These are phyloP conservation scores for Fonsecaea pedrosoi DNA, from an alignment of 2,329 filamentous ascomycete genomes.

Conservation along the genomic window DNA sequence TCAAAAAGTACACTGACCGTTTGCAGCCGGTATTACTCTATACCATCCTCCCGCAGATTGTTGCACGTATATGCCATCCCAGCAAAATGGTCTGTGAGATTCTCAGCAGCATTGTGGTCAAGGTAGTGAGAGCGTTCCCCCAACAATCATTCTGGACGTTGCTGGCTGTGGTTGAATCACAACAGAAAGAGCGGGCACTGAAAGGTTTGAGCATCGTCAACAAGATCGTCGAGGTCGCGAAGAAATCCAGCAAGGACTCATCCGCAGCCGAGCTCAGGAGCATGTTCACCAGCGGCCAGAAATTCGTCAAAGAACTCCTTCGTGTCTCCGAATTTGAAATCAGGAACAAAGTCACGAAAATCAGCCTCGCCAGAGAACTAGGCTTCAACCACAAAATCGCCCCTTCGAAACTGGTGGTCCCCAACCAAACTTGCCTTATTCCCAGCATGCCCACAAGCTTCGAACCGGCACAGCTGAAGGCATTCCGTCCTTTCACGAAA, in stretches of 20 bases:
- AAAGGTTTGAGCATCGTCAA: slow-evolving; percentile 56
- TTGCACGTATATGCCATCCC: slow-evolving; percentile 92
- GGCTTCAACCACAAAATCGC: slow-evolving; percentile 83
- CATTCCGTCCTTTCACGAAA: slow-evolving; percentile 83
- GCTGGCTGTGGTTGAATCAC: slow-evolving; percentile 83
- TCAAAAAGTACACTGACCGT: slow-evolving; percentile 76
- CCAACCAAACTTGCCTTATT: slow-evolving; percentile 82
- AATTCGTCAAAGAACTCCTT: slow-evolving; percentile 80
- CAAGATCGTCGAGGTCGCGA: slow-evolving; percentile 51
- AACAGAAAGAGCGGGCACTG: slow-evolving; percentile 69
- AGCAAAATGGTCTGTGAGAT: slow-evolving; percentile 78
- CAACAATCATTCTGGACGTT: slow-evolving; percentile 92
- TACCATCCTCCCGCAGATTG: slow-evolving; percentile 82
- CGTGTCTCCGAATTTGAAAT: slow-evolving; percentile 80
- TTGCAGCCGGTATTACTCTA: slow-evolving; percentile 58
- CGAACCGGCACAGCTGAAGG: slow-evolving; percentile 70
- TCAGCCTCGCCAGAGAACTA: slow-evolving; percentile 78
- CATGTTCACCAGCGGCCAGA: slow-evolving; percentile 79
- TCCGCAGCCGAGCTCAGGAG: slow-evolving; percentile 66
- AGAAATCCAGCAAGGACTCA: slow-evolving; percentile 52
- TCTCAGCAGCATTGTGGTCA: slow-evolving; percentile 79
- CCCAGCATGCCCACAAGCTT: slow-evolving; percentile 77
- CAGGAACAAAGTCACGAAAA: slow-evolving; percentile 70
- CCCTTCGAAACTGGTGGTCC: slow-evolving; percentile 85
- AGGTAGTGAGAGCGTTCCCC: slow-evolving; percentile 85